Percentiles rank a stretch among this genome's conserved stretches.
Conservation (phyloP, 805 yeast genomes). For the Wickerhamomyces alni region DNA sequence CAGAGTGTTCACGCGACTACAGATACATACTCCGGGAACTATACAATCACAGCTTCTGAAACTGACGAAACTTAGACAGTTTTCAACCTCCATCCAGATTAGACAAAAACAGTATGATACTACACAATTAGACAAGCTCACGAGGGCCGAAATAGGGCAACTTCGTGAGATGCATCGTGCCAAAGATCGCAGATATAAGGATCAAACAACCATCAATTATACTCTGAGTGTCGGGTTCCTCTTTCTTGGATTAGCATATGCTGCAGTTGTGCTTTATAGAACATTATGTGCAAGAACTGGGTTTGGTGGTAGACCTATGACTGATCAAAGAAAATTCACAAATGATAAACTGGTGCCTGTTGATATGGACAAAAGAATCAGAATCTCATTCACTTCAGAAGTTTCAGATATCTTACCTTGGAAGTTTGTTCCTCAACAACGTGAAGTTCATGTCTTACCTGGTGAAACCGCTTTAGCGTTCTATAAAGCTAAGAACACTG, state of each 20-base stretch:
- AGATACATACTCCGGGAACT: neutral
- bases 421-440: slow-evolving; percentile 91
- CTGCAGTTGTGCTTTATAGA: slow-evolving; percentile 89
- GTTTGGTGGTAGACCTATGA: slow-evolving; percentile 92
- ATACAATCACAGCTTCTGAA: neutral
- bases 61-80: neutral
- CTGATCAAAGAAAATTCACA: slow-evolving; percentile 74
- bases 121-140: slow-evolving; percentile 13
- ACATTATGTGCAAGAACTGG: slow-evolving; percentile 93
- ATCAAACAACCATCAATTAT: slow-evolving; percentile 54
- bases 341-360: slow-evolving; percentile 86
- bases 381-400: slow-evolving; percentile 86
- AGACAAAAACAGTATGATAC: slow-evolving; percentile 7
- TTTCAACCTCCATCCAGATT: slow-evolving; percentile 2
- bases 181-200: slow-evolving; percentile 13
- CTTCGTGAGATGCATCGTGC: slow-evolving; percentile 18
- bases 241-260: slow-evolving; percentile 74
- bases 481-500: slow-evolving; percentile 81
- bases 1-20: neutral
- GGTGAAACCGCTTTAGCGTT: slow-evolving; percentile 98
- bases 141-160: slow-evolving; percentile 20
- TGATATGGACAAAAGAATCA: slow-evolving; percentile 72
- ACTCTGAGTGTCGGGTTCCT: slow-evolving; percentile 61
- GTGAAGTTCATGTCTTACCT: slow-evolving; percentile 87
- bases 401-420: slow-evolving; percentile 89